Percentiles rank a stretch among this genome's conserved stretches.
Conservation (phyloP, 345 rosid species). For the Euphorbia peplus region DNA sequence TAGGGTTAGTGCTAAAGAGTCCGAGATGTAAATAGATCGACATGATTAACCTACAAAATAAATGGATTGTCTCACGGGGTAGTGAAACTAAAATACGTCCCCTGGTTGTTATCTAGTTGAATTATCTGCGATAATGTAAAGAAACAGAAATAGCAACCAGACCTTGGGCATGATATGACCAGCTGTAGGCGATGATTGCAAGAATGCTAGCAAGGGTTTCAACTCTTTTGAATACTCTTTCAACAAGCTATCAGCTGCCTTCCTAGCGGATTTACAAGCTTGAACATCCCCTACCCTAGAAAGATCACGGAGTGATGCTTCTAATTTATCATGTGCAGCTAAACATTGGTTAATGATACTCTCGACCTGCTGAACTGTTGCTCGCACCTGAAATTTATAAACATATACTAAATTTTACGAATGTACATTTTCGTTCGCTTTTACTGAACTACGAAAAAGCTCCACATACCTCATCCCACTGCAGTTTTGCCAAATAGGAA, state of each 20-base stretch:
- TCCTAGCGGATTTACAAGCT: conserved; percentile 87
- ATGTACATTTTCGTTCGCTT: background rate
- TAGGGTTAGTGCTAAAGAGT: too few species aligned
- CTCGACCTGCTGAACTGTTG: conserved; percentile 62
- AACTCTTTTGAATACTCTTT: conserved; percentile 81
- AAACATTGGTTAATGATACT: conserved; percentile 61
- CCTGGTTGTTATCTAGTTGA: background rate
- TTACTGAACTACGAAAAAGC: conserved; percentile 1
- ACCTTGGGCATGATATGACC: conserved; percentile 79
- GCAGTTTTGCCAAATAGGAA: conserved; percentile 84
- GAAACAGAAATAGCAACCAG: background rate
- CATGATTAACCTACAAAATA: too few species aligned
- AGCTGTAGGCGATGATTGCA: conserved; percentile 72
- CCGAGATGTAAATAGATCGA: too few species aligned
- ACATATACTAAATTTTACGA: background rate
- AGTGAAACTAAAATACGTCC: background rate
- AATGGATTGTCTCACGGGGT: background rate
- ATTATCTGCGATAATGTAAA: background rate
- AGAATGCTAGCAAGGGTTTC: conserved; percentile 51
- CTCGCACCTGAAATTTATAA: conserved; percentile 53
- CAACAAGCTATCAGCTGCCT: conserved; percentile 61
- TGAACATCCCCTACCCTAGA: conserved; percentile 90
- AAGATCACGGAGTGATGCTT: conserved; percentile 81
- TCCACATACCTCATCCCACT: conserved; percentile 85
- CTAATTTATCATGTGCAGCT: conserved; percentile 70